Base-by-base conservation (phyloP, 768 basidiomycete genomes). In the Trametes punicea region DNA sequence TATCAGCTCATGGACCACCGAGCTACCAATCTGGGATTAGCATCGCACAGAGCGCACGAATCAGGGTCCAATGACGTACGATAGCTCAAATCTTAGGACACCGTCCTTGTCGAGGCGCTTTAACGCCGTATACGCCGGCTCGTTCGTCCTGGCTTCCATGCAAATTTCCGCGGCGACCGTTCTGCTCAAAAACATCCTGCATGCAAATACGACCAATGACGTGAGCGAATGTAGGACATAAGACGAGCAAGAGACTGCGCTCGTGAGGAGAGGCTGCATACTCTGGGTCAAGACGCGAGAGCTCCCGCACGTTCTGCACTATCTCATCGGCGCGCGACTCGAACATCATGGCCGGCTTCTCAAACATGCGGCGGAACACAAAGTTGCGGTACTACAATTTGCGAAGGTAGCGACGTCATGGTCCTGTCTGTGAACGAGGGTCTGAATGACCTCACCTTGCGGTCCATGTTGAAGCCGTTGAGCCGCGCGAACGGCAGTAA, bases 361-460 rank as follows among this genome's bases (percentile, higher is more conserved):
- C 87, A 60, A 90, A 90, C 81, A 90, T 90, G 69, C 89, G 89
- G 44, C 89, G 85, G 67, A 91, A 90, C n/a, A 91, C 83, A 63
- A 90, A 91, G 66, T 90, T 84, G 42, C 88, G 87, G 68, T 90
- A 88, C 87, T 90, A 58, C 9, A 33, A 30, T n/a, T n/a, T n/a
- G 51, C 29, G 3, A 10, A 56, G 16, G 26, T 30, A 10, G 26
- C 59, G 56, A 42, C 33, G 51, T 51, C 29, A 57, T 30, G 30
- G 16, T 18, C 10, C 38, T 40, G 51, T 25, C 46, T 27, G 34
- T 42, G n/a, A 16, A n/a, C 10, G 34, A 46, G 38, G 44, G 52
- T 54, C 34, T 20, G 16, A 11, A 42, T 58, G 46, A 53, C 45
- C 48, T 55, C 38, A 84, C 88, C 76, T 88, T 88, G 67, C 79